These are phyloP conservation scores for Epichloe festucae DNA, from an alignment of 2,329 filamentous ascomycete genomes.

Conservation along the genomic window DNA sequence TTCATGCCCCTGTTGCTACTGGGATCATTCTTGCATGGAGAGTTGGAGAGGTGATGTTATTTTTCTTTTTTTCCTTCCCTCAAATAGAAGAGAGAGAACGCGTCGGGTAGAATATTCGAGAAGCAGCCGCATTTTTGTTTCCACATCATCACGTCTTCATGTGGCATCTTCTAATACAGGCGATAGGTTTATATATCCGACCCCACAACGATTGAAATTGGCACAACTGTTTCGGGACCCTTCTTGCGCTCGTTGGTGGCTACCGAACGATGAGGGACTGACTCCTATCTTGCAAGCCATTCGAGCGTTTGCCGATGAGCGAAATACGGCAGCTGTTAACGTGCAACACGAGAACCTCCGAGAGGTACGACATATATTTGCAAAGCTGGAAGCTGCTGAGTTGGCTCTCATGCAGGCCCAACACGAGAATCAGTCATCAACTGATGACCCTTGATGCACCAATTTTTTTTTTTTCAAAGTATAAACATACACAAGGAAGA, in stretches of 20 bases:
- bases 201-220: slow-evolving; percentile 61
- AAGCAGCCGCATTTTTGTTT: neutral
- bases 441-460: neutral
- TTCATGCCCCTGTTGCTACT: neutral
- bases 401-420: neutral
- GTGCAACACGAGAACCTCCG: slow-evolving; percentile 52
- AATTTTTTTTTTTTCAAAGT: neutral
- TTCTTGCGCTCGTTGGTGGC: slow-evolving; percentile 73
- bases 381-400: slow-evolving; percentile 32
- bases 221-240: slow-evolving; percentile 60
- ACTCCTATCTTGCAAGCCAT: slow-evolving; percentile 62
- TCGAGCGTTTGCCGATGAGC: slow-evolving; percentile 68
- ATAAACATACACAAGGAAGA: neutral
- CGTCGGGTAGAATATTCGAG: neutral
- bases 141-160: neutral
- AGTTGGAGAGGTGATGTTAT: no score
- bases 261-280: slow-evolving; percentile 68
- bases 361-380: slow-evolving; percentile 64
- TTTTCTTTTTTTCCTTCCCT: neutral
- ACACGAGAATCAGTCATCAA: neutral
- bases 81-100: neutral
- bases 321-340: slow-evolving; percentile 47
- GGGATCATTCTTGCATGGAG: no score
- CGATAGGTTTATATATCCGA: slow-evolving; percentile 68
- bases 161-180: neutral